Evolutionary conservation across 192 early-diverging fungal genomes (phyloP).

Genomic region (Phlyctochytrium bullatum): DNA sequence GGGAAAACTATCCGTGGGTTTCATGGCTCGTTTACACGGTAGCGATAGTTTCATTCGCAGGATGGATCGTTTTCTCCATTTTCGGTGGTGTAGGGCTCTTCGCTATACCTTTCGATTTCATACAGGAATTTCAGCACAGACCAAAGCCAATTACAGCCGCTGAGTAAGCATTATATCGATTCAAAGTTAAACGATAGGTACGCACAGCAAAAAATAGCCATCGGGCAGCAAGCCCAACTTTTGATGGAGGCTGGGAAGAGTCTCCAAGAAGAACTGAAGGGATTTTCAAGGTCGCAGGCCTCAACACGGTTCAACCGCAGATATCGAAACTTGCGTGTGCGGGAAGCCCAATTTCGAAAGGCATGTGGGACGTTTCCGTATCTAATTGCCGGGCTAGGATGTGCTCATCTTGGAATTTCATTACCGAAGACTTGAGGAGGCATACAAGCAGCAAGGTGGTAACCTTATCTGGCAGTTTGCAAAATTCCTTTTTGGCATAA

Average conservation of each 20-base stretch:
- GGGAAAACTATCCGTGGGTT: slow-evolving; percentile 41
- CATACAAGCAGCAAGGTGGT: slow-evolving; percentile 52
- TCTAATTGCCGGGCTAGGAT: slow-evolving; percentile 31
- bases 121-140: slow-evolving; percentile 51
- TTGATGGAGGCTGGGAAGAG: slow-evolving; percentile 50
- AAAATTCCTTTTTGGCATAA: slow-evolving; percentile 40
- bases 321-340: slow-evolving; percentile 38
- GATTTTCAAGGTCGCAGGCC: slow-evolving; percentile 27
- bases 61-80: slow-evolving; percentile 55
- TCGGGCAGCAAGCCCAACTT: slow-evolving; percentile 47
- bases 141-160: slow-evolving; percentile 52
- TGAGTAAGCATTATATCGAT: slow-evolving; percentile 38
- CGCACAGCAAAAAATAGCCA: slow-evolving; percentile 46
- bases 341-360: slow-evolving; percentile 58
- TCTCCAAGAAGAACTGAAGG: slow-evolving; percentile 47
- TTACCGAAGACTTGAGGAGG: slow-evolving; percentile 51
- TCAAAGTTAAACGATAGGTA: slow-evolving; percentile 38
- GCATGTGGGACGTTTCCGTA: slow-evolving; percentile 8
- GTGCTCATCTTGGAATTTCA: slow-evolving; percentile 57
- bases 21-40: slow-evolving; percentile 53
- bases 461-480: slow-evolving; percentile 48
- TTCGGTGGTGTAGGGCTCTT: slow-evolving; percentile 61
- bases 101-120: slow-evolving; percentile 50
- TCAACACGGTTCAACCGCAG: slow-evolving; percentile 28
- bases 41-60: slow-evolving; percentile 49